Evolutionary conservation across 495 filamentous ascomycete species (phyloP).

Genomic region (Eremomyces bilateralis): DNA sequence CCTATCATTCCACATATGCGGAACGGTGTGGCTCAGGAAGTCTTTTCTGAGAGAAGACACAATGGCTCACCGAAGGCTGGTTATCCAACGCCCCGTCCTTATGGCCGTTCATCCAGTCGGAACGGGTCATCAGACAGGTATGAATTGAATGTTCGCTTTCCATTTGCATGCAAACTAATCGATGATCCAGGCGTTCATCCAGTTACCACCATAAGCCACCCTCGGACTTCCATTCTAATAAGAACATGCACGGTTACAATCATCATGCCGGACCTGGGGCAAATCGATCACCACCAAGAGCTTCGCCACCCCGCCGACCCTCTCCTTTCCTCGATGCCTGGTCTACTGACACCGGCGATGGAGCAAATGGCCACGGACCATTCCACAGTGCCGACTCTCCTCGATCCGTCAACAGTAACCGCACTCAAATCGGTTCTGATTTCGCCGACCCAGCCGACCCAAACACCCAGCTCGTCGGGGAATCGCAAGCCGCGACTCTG

Average conservation of each 20-base stretch:
- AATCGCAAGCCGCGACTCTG: conserved; percentile 1
- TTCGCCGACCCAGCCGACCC: conserved; percentile 4
- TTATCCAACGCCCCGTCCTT: conserved; percentile 16
- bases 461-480: conserved; percentile 1
- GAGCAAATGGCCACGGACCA: no score
- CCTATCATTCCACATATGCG: no score
- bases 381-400: no score
- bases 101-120: no score
- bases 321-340: conserved; percentile 8
- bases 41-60: conserved; percentile 19
- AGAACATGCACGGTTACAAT: no score
- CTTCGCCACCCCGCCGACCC: conserved; percentile 3
- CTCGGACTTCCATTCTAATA: no score
- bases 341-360: conserved; percentile 2
- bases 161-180: no score
- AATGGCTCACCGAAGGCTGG: conserved; percentile 19
- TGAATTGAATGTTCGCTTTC: no score
- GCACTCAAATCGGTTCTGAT: conserved; percentile 15
- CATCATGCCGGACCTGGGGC: no score
- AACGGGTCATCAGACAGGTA: no score
- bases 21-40: conserved; percentile 18
- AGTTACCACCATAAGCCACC: neutral
- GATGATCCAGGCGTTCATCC: no score
- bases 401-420: conserved; percentile 16
- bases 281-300: no score